Percentiles rank a stretch among this genome's conserved stretches.
These are phyloP conservation scores for Ichthyophthirius multifiliis DNA, from an alignment of 169 alveolate genomes.

Conservation along the genomic window DNA sequence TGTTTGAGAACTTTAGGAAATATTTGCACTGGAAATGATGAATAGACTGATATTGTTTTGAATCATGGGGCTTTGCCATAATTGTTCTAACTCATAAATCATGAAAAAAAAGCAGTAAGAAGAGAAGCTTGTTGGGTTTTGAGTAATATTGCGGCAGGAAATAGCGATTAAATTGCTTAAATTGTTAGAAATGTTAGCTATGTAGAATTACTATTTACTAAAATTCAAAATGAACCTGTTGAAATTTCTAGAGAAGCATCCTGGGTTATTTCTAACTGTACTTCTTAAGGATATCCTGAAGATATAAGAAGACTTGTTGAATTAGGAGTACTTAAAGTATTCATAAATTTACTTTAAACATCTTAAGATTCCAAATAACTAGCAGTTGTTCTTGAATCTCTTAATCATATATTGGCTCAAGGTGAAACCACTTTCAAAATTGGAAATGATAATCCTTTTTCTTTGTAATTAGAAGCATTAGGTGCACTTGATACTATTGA, in stretches of 20 bases:
- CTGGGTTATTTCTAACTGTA: slow-evolving; percentile 71
- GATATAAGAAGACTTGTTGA: slow-evolving; percentile 47
- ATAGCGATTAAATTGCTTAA: slow-evolving; percentile 26
- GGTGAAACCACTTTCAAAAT: slow-evolving; percentile 37
- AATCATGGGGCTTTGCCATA: slow-evolving; percentile 90
- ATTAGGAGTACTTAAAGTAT: slow-evolving; percentile 52
- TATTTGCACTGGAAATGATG: slow-evolving; percentile 95
- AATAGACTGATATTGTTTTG: slow-evolving; percentile 93
- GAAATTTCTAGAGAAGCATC: slow-evolving; percentile 69
- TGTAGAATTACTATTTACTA: slow-evolving; percentile 11
- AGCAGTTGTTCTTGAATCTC: slow-evolving; percentile 70
- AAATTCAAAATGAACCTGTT: slow-evolving; percentile 36
- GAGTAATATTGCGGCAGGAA: slow-evolving; percentile 96
- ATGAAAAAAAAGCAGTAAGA: slow-evolving; percentile 89
- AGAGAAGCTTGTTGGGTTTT: slow-evolving; percentile 98
- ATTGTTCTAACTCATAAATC: slow-evolving; percentile 79
- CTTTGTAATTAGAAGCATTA: slow-evolving; percentile 45
- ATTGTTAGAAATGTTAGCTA: slow-evolving; percentile 7
- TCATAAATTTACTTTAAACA: slow-evolving; percentile 2
- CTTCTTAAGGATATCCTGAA: slow-evolving; percentile 44
- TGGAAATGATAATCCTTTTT: slow-evolving; percentile 46
- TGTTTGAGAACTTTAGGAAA: slow-evolving; percentile 97
- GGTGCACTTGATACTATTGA: slow-evolving; percentile 68
- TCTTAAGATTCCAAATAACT: slow-evolving; percentile 45
- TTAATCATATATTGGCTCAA: slow-evolving; percentile 50